Evolutionary conservation across 768 basidiomycete species (phyloP), one percentile per base, ranked within the genome.

Genomic region (Scleroderma citrinum): DNA sequence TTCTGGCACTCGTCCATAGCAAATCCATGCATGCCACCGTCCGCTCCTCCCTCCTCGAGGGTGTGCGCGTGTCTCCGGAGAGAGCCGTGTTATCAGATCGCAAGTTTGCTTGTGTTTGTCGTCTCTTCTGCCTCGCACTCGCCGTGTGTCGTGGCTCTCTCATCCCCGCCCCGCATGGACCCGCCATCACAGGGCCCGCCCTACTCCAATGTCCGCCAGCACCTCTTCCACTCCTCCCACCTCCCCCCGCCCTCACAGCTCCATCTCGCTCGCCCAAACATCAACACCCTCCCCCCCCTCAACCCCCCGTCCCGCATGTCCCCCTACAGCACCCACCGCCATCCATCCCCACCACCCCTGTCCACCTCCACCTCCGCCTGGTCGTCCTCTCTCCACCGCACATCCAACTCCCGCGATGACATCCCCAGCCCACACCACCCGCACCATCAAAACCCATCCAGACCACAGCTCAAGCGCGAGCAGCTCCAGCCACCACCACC

Each of bases 231-330:
- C 24, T 70, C 72, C 1, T 59, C 69, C 3, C 74, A 73, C 54
- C 71, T 74, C 23, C 73, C 73, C 0, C 73, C 72, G 0, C 74
- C 74, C 0, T 70, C 72, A 0, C 69, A 70, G 49, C 64, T 75
- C 16, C 71, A 70, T 44, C 64, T 70, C 13, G 62, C 67, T 20
- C 65, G 71, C 53, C 65, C 69, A 2, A 62, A 55, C 49, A 52
- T 56, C 0, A 75, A 71, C 53, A 75, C 73, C 53, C 63, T 74
- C 0, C 72, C 75, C 0, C 72, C 74, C 56, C 60, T 70, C 66
- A 56, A 48, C 63, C 60, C 61, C 0, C 50, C 56, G 43, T 64
- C 65, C 20, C 63, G 67, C 35, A 56, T 54, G 7, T 58, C 59
- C 32, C 52, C 56, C 17, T 58, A 60, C 46, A 49, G 48, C 48